A percentile compares a stretch with the other conserved stretches of the same genome.
Conservation (phyloP, 2,329 filamentous ascomycete genomes). For the Monosporascus sp. region DNA sequence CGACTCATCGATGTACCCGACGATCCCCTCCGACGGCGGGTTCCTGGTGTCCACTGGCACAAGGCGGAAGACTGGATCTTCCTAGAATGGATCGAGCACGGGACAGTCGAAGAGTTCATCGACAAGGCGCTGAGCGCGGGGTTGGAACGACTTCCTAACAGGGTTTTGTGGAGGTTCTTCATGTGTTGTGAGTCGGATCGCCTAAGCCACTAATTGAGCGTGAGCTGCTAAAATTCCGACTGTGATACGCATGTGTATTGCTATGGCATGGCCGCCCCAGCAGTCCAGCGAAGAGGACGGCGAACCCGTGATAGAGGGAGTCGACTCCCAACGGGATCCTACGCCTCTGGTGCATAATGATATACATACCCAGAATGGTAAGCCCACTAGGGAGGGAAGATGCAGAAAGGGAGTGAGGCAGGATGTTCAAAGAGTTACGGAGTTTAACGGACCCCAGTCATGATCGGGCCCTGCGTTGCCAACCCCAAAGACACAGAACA, state of each 20-base stretch:
- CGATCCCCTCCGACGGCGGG: neutral
- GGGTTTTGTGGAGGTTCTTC: conserved; percentile 1
- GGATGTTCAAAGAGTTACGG: neutral
- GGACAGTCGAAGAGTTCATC: neutral
- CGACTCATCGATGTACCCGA: neutral
- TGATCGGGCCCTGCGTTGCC: neutral
- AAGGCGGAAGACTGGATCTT: neutral
- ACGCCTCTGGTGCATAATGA: neutral
- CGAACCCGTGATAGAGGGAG: neutral
- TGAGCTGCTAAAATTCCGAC: no score
- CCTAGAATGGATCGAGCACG: neutral
- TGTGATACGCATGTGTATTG: conserved; percentile 1
- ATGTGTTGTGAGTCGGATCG: neutral
- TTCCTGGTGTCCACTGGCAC: neutral
- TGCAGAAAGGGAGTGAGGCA: neutral
- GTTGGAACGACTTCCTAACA: neutral
- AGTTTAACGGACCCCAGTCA: neutral
- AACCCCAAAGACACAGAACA: neutral
- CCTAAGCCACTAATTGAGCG: neutral
- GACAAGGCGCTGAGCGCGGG: neutral
- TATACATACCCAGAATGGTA: neutral
- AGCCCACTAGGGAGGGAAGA: neutral
- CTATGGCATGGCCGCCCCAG: conserved; percentile 1
- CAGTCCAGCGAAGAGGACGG: neutral
- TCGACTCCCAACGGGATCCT: neutral